Percentiles rank a stretch among this genome's conserved stretches.
Conservation (phyloP, 805 yeast species). For the Nakazawaea molendinolei region DNA sequence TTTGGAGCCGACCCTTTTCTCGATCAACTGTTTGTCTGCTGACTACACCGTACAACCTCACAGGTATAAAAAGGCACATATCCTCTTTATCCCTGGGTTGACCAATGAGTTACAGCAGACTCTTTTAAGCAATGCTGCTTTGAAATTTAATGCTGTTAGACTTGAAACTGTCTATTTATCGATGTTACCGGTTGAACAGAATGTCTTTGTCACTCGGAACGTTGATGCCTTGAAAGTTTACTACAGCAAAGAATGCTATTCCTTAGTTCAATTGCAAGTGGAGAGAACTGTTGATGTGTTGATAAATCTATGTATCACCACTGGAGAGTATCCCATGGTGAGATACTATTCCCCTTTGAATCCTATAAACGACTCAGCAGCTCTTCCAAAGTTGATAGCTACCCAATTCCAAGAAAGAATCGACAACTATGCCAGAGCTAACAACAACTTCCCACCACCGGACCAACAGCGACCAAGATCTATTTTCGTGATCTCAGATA, state of each 20-base stretch:
- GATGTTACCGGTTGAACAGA: conserved; percentile 60
- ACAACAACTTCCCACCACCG: conserved; percentile 59
- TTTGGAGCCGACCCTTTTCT: conserved; percentile 60
- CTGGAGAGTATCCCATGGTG: conserved; percentile 86
- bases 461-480: conserved; percentile 54
- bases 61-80: conserved; percentile 71
- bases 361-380: conserved; percentile 44
- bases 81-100: conserved; percentile 64
- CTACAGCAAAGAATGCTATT: conserved; percentile 59
- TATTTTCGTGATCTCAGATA: conserved; percentile 68
- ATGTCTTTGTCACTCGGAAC: conserved; percentile 62
- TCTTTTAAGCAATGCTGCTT: conserved; percentile 15
- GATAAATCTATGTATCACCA: conserved; percentile 63
- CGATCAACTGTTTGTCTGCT: conserved; percentile 68
- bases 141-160: conserved; percentile 16
- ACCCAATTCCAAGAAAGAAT: conserved; percentile 59
- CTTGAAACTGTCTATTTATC: conserved; percentile 34
- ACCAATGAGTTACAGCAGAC: conserved; percentile 14
- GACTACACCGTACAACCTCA: conserved; percentile 62
- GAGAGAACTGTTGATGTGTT: conserved; percentile 55
- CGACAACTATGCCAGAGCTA: conserved; percentile 66
- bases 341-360: conserved; percentile 58
- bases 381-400: conserved; percentile 67
- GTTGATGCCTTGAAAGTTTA: conserved; percentile 62
- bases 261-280: conserved; percentile 53